Evolutionary conservation across 2,329 filamentous ascomycete species (phyloP).

Genomic region (Colletotrichum shisoi): DNA sequence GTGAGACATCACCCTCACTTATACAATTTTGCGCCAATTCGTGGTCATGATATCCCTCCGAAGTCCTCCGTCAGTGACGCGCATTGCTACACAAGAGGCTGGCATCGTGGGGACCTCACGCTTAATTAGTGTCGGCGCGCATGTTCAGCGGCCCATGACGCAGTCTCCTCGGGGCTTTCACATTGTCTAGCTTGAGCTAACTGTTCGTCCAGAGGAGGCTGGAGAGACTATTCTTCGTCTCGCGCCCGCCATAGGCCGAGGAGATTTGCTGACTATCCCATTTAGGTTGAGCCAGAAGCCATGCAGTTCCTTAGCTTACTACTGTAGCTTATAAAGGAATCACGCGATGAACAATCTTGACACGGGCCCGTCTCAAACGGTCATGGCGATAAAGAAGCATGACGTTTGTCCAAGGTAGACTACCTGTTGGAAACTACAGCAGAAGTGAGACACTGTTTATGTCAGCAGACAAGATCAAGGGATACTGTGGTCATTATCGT

Average conservation of each 20-base stretch:
- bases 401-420: neutral
- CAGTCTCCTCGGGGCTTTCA: neutral
- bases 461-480: too few relatives aligned
- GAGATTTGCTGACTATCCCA: neutral
- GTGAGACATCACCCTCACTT: neutral
- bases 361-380: neutral
- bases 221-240: neutral
- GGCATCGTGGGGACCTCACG: neutral
- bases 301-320: neutral
- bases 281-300: neutral
- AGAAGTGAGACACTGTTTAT: too few relatives aligned
- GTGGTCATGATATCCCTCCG: neutral
- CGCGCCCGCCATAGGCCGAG: neutral
- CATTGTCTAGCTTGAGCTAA: neutral
- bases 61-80: neutral
- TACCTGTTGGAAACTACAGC: too few relatives aligned
- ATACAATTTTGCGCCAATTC: neutral
- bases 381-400: neutral
- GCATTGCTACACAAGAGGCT: neutral
- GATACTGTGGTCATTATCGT: too few relatives aligned
- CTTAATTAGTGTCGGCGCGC: neutral
- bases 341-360: neutral
- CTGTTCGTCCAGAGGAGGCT: neutral
- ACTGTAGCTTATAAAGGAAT: neutral
- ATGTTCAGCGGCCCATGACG: neutral